Base-by-base conservation (phyloP, 768 basidiomycete species). In the Rhodosporidiobolus sp. region DNA sequence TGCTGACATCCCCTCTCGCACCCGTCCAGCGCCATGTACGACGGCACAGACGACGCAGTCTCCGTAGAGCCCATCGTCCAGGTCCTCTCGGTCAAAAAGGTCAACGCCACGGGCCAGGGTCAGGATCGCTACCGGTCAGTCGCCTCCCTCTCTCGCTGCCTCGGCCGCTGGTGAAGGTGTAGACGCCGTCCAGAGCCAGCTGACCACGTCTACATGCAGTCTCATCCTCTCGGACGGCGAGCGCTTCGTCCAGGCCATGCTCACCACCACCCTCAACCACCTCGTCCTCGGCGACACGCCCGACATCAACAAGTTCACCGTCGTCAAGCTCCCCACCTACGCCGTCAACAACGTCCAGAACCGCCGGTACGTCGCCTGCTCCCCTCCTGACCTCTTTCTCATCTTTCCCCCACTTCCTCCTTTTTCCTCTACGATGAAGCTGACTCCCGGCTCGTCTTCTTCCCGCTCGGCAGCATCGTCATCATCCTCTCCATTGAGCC, bases 151-250 rank as follows among this genome's bases (percentile, higher is more conserved):
- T 38, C 48, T 43, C 38, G 38, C 26, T 46, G 28, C 34, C 19
- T 26, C 2, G 16, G 32, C 34, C 34, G 17, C 38, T 52, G 70
- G 46, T 50, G 10, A 9, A 52, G 16, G 22, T 8, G 50, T 52
- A 9, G n/a, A n/a, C n/a, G n/a, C n/a, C n/a, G n/a, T 24, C 11
- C 5, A 22, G 38, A 32, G 30, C 34, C 19, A 11, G n/a, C 32
- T 63, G 22, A 89, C 68, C 88, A 86, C 81, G n/a, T 30, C 61
- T 45, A 3, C 9, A 86, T 30, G 22, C 69, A 81, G 92, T 72
- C 85, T 95, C 70, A 91, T 97, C 81, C 83, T 97, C 52, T 95
- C 93, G 0, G 95, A 98, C 81, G 94, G 95, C 52, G 83, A 84
- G 28, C 83, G 90, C 75, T 96, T 90, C 80, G 84, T 90, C 59